Percentiles rank a stretch among this genome's conserved stretches.
Evolutionary conservation across 352 stramenopile species (phyloP).

Genomic region (Pythium insidiosum): DNA sequence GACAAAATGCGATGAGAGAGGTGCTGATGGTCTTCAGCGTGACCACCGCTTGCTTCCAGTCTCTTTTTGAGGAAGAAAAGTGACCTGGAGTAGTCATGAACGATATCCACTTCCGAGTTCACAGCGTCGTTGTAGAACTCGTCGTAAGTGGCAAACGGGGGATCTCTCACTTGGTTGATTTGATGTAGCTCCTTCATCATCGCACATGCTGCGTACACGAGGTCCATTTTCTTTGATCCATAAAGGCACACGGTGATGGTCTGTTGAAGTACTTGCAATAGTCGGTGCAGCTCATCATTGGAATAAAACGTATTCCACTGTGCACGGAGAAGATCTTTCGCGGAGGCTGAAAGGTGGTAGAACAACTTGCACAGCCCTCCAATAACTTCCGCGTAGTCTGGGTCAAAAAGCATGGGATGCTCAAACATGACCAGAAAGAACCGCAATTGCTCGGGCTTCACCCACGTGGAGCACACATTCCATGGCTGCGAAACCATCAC

Average conservation of each 20-base stretch:
- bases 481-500: conserved; percentile 62
- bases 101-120: conserved; percentile 76
- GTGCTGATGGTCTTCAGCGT: background rate
- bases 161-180: conserved; percentile 38
- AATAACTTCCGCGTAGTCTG: conserved; percentile 62
- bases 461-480: conserved; percentile 72
- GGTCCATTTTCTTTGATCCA: conserved; percentile 59
- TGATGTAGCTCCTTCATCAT: conserved; percentile 59
- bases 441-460: conserved; percentile 25
- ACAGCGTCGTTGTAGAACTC: conserved; percentile 82
- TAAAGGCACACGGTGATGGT: conserved; percentile 72
- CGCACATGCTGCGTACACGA: conserved; percentile 62
- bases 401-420: conserved; percentile 66
- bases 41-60: conserved; percentile 12
- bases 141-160: conserved; percentile 49
- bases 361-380: conserved; percentile 65
- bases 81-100: conserved; percentile 67
- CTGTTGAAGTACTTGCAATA: conserved; percentile 70
- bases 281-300: conserved; percentile 49
- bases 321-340: conserved; percentile 42
- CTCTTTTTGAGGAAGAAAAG: conserved; percentile 69
- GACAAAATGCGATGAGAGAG: conserved; percentile 54
- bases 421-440: conserved; percentile 76
- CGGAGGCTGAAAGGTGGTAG: conserved; percentile 34
- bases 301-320: conserved; percentile 50